Percentiles rank a stretch among this genome's conserved stretches.
These are phyloP conservation scores for Zygosaccharomyces pseudobailii DNA, from an alignment of 1,139 yeast species.

Conservation along the genomic window DNA sequence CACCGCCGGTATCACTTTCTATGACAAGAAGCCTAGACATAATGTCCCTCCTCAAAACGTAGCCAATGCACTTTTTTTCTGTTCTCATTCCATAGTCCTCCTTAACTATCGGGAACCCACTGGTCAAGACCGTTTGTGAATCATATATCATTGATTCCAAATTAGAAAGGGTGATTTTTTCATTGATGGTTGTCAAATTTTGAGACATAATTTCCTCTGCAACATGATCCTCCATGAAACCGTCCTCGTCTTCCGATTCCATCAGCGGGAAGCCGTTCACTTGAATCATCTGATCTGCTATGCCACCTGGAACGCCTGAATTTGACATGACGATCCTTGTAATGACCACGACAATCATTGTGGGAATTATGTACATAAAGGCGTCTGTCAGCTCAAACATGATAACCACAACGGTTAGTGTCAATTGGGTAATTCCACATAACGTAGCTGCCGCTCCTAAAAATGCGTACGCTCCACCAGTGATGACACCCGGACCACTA, in stretches of 20 bases:
- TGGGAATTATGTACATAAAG: constrained; percentile 79
- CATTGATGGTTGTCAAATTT: constrained; percentile 47
- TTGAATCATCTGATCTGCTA: constrained; percentile 90
- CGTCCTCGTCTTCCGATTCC: constrained; percentile 61
- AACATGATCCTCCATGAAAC: constrained; percentile 44
- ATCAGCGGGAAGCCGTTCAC: constrained; percentile 86
- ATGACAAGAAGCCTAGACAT: constrained; percentile 15
- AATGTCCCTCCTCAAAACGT: constrained; percentile 26
- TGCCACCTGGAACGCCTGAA: constrained; percentile 72
- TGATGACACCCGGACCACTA: constrained; percentile 52
- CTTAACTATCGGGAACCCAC: constrained; percentile 54
- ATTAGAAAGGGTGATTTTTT: constrained; percentile 31
- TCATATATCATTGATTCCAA: constrained; percentile 33
- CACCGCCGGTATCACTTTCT: constrained; percentile 13
- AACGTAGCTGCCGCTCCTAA: constrained; percentile 97
- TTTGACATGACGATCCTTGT: constrained; percentile 72
- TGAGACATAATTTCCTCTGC: constrained; percentile 66
- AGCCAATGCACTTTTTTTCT: constrained; percentile 28
- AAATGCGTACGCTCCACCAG: constrained; percentile 92
- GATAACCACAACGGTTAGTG: constrained; percentile 88
- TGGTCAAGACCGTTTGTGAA: constrained; percentile 37
- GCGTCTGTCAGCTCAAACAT: constrained; percentile 98
- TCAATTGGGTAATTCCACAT: constrained; percentile 88
- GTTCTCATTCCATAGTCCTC: constrained; percentile 22
- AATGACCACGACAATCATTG: constrained; percentile 93